Percentiles rank a stretch among this genome's conserved stretches.
Conservation (phyloP, 306 rosid genomes). For the Prunus campanulata region DNA sequence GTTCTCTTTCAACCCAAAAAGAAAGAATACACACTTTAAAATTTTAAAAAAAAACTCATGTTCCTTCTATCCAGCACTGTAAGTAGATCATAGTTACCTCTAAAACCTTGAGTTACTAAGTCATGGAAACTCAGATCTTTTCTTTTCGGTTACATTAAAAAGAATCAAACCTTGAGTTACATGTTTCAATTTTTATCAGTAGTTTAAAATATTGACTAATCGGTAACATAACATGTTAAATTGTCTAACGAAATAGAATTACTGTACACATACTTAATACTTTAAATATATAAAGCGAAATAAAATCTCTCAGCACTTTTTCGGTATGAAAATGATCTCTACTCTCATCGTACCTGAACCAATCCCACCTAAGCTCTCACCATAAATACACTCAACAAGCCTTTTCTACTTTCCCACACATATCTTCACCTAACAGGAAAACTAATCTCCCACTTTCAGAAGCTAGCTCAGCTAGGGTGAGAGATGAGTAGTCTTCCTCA, state of each 20-base stretch:
- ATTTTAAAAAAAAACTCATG: background rate
- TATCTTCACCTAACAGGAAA: background rate
- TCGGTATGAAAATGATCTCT: background rate
- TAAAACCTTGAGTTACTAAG: too few species aligned
- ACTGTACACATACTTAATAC: too few species aligned
- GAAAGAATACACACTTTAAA: too few species aligned
- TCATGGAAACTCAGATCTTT: too few species aligned
- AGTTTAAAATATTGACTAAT: too few species aligned
- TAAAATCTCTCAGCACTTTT: background rate
- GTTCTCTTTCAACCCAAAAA: background rate
- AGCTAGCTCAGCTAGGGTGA: background rate
- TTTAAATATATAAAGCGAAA: background rate
- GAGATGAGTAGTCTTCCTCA: slow-evolving; percentile 51
- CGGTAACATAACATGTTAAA: background rate
- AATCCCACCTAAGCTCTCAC: background rate
- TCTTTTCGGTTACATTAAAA: too few species aligned
- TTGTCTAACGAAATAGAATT: too few species aligned
- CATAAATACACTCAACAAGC: slow-evolving; percentile 1
- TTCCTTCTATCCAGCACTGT: background rate
- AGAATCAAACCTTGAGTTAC: too few species aligned
- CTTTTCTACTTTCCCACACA: slow-evolving; percentile 9
- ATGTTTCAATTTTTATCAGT: too few species aligned
- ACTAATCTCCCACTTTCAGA: background rate
- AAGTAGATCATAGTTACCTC: too few species aligned
- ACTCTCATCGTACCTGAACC: background rate